Base-by-base conservation (phyloP, 352 stramenopile genomes). In the Phytophthora hibernalis region DNA sequence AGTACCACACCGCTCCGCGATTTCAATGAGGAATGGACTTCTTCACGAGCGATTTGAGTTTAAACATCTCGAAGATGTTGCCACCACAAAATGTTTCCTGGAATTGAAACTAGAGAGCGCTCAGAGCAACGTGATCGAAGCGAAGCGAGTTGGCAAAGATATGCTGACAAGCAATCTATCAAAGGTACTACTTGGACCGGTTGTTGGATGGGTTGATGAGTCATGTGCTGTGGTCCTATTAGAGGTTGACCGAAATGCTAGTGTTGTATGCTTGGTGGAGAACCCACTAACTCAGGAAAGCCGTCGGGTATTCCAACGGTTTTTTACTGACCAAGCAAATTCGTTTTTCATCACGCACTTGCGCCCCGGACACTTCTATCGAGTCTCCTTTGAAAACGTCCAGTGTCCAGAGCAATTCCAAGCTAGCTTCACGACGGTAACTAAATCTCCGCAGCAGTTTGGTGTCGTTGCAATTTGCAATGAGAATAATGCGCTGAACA, bases 271-370 rank as follows among this genome's bases (percentile, higher is more conserved):
- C 44, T 54, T 79, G 2, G 58, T 91, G n/a, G 61, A 66, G 18
- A 89, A 92, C 30, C 24, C 73, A 3, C 49, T 94, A 11, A 88
- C 79, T 0, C 59, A 70, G 1, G 82, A 86, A 48, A 68, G 50
- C 13, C 65, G 75, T 10, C 63, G 68, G 1, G 24, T 88, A 0
- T 87, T 90, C 33, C 76, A 92, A 64, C 72, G 78, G 2, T 87
- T 94, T 38, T 40, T 74, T 11, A 68, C 70, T 2, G 43, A 68
- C 16, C 71, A 70, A 43, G 82, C 84, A 0, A 79, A 86, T 18
- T 78, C 82, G 8, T 95, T 95, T 55, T 80, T 80, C 47, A 68
- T 90, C 10, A 81, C 85, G 30, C 80, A 86, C n/a, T 55, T 95
- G 40, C 61, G 73, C 1, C 48, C 83, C 0, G 83, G 83, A 9